Evolutionary conservation across 257 asterid species (phyloP).

Genomic region (Solanum lignicaule): DNA sequence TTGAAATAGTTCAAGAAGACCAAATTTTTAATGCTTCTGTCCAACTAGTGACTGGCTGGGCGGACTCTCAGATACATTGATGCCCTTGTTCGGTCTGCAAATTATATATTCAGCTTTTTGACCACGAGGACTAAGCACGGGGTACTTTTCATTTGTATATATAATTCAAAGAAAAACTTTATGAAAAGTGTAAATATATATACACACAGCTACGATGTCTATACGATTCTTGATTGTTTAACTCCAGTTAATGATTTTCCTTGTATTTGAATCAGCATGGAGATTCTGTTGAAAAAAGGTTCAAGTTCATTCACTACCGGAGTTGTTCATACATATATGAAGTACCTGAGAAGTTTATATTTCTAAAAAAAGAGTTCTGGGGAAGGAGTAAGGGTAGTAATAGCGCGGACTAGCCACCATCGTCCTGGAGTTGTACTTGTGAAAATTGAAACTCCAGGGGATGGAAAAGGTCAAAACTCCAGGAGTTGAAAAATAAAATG

Average conservation of each 20-base stretch:
- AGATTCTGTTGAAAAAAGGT: background rate
- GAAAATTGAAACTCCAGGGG: too few species aligned
- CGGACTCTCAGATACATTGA: background rate
- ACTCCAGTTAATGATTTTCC: background rate
- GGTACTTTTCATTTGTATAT: background rate
- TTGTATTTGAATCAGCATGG: background rate
- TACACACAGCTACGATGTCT: background rate
- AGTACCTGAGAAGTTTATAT: background rate
- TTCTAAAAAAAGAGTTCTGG: background rate
- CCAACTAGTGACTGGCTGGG: background rate
- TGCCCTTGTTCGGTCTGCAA: background rate
- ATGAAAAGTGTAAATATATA: background rate
- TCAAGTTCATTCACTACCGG: background rate
- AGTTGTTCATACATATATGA: background rate
- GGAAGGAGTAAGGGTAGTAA: background rate
- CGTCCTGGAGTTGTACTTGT: too few species aligned
- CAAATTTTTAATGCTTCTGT: background rate
- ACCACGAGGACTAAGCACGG: background rate
- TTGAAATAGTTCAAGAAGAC: background rate
- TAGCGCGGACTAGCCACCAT: background rate
- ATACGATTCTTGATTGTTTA: background rate
- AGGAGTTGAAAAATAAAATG: too few species aligned
- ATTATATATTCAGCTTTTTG: background rate
- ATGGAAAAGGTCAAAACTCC: too few species aligned
- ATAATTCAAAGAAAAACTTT: background rate